Conservation (phyloP, 2,329 filamentous ascomycete species). For the Aspergillus flavus region DNA sequence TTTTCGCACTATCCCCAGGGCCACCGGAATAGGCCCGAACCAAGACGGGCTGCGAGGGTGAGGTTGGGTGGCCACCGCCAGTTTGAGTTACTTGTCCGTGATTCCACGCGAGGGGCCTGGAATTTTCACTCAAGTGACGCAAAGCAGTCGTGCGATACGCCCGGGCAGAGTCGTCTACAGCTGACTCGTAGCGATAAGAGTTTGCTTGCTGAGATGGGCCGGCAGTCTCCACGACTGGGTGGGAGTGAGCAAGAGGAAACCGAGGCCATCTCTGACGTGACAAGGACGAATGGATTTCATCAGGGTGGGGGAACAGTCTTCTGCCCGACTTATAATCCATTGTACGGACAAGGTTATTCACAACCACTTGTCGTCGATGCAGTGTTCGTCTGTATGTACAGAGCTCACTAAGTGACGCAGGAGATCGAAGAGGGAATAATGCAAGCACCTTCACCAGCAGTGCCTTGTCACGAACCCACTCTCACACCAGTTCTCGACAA, state of each 20-base stretch:
- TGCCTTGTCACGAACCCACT: constrained; percentile 12
- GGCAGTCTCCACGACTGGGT: constrained; percentile 22
- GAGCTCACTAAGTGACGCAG: constrained; percentile 10
- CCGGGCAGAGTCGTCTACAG: constrained; percentile 35
- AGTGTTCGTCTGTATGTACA: neutral
- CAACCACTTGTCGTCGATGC: neutral
- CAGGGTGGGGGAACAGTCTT: constrained; percentile 28
- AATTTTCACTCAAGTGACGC: constrained; percentile 35
- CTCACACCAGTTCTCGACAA: constrained; percentile 13
- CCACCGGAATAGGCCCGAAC: constrained; percentile 46
- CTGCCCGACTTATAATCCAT: constrained; percentile 40
- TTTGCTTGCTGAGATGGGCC: constrained; percentile 26
- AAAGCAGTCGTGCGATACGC: constrained; percentile 35
- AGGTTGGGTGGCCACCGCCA: constrained; percentile 29
- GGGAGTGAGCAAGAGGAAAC: constrained; percentile 28
- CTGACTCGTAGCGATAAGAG: constrained; percentile 27
- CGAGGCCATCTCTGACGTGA: constrained; percentile 36
- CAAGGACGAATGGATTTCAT: constrained; percentile 31
- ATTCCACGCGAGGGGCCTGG: constrained; percentile 29
- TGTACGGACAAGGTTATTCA: constrained; percentile 1
- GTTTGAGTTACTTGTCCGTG: constrained; percentile 27
- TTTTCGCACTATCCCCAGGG: constrained; percentile 32
- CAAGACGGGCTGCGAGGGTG: constrained; percentile 47
- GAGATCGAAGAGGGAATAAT: constrained; percentile 15
- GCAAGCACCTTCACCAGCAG: constrained; percentile 4